Evolutionary conservation across 2,329 filamentous ascomycete genomes (phyloP).

Genomic region (Claviceps fusiformis): DNA sequence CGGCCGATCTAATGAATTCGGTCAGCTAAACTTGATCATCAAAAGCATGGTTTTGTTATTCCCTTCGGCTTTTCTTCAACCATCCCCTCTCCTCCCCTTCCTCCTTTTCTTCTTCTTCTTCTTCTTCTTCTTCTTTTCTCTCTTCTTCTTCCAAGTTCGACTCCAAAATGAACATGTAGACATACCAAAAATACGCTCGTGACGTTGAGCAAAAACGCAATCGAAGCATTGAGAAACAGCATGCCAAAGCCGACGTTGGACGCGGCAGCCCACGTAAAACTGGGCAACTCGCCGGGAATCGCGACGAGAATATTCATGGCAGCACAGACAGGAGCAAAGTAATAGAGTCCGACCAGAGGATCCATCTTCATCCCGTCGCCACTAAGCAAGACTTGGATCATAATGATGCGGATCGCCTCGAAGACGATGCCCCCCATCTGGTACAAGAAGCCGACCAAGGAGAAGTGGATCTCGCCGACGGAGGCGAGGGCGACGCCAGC

Average conservation of each 20-base stretch:
- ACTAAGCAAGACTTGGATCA: slow-evolving; percentile 73
- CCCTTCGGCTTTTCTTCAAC: too few species aligned
- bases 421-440: slow-evolving; percentile 67
- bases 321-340: slow-evolving; percentile 76
- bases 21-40: not conserved
- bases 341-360: slow-evolving; percentile 76
- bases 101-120: not conserved
- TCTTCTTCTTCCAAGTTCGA: too few species aligned
- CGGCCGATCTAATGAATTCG: slow-evolving; percentile 56
- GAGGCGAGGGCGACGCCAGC: slow-evolving; percentile 38
- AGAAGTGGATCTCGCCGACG: slow-evolving; percentile 55
- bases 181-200: slow-evolving; percentile 76
- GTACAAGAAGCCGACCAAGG: slow-evolving; percentile 49
- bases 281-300: slow-evolving; percentile 53
- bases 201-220: slow-evolving; percentile 71
- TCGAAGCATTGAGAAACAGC: slow-evolving; percentile 58
- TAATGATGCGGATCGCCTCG: slow-evolving; percentile 68
- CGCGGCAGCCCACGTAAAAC: slow-evolving; percentile 52
- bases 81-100: too few species aligned
- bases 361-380: slow-evolving; percentile 74
- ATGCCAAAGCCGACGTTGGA: slow-evolving; percentile 49
- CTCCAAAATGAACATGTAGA: slow-evolving; percentile 10
- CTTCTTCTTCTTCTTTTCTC: not conserved
- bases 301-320: slow-evolving; percentile 65
- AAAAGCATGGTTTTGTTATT: not conserved